Conservation (phyloP, 441 rosid species). For the Erodium moschatum region DNA sequence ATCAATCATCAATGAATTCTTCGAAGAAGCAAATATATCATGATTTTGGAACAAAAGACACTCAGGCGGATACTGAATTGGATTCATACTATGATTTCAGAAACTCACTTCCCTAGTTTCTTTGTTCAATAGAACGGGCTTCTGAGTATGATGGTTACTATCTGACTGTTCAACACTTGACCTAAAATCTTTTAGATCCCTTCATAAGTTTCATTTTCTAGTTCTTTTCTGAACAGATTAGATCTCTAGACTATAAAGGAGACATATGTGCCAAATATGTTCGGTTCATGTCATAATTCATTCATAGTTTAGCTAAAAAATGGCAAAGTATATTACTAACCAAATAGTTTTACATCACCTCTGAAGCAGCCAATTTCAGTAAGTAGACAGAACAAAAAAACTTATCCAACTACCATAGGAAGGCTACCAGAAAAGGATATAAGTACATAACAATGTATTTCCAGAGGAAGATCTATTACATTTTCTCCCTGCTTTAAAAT, state of each 20-base stretch:
- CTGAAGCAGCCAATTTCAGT: not conserved
- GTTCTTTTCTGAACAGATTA: not conserved
- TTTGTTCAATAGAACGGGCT: not conserved
- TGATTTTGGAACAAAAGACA: not conserved
- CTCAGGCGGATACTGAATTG: not conserved
- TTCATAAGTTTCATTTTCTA: not conserved
- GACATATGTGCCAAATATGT: not conserved
- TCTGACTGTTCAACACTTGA: slow-evolving; percentile 1
- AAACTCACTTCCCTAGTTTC: slow-evolving; percentile 4
- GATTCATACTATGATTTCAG: not conserved
- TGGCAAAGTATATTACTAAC: not conserved
- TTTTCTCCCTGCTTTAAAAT: not conserved
- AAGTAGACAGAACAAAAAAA: not conserved
- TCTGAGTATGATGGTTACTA: not conserved
- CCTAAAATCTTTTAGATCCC: not conserved
- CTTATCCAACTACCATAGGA: not conserved
- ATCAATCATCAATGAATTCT: not conserved
- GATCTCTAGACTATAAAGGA: not conserved
- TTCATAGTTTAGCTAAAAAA: not conserved
- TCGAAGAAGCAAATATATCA: not conserved
- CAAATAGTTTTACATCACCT: not conserved
- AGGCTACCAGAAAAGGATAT: not conserved
- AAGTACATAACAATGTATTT: not conserved
- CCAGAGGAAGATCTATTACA: not conserved
- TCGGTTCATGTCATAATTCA: not conserved